Base-by-base conservation (phyloP, 1,139 yeast genomes). In the Yamadazyma epiphylla region DNA sequence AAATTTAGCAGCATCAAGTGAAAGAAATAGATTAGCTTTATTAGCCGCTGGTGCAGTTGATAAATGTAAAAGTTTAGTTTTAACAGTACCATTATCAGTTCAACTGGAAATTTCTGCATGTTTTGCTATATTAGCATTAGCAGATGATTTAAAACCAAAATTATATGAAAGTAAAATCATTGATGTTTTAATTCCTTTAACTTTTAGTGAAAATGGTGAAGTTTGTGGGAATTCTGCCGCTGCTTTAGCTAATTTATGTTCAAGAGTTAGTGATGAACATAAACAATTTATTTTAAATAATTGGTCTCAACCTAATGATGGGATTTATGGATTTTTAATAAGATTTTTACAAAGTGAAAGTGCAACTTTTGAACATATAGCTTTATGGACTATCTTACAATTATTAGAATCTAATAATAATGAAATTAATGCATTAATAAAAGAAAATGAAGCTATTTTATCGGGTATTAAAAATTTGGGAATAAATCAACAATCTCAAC, bases 191-290 rank as follows among this genome's bases (percentile, higher is more conserved):
- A 82, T 91, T 41, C 97, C 97, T 15, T 72, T 94, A 54, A 91
- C 98, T 3, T 80, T 78, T 46, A 83, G 94, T 28, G 76, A 76
- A 39, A 88, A 89, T 53, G 86, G 91, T 38, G 98, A 91, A 60
- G 97, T 91, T 12, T 94, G 96, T 58, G 99, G 99, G 33, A 91
- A 94, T 57, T 85, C 96, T 4, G 98, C 97, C 13, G 98, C 98
- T 19, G 98, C 99, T 1, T 72, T 91, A 45, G 99, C 98, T 13
- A 91, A 91, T 53, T 67, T 91, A 46, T 88, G 96, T 45, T 87
- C 96, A 7, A 78, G 96, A 58, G 88, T 91, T 22, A 58, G 67
- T 16, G 76, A 75, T 46, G 87, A 83, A 43, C 91, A 89, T 57
- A 75, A 78, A 41, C 69, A 63, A 40, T 82, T 83, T 42, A 86